These are phyloP conservation scores for Xylaria sp. DNA, from an alignment of 2,329 filamentous ascomycete species.

Conservation along the genomic window DNA sequence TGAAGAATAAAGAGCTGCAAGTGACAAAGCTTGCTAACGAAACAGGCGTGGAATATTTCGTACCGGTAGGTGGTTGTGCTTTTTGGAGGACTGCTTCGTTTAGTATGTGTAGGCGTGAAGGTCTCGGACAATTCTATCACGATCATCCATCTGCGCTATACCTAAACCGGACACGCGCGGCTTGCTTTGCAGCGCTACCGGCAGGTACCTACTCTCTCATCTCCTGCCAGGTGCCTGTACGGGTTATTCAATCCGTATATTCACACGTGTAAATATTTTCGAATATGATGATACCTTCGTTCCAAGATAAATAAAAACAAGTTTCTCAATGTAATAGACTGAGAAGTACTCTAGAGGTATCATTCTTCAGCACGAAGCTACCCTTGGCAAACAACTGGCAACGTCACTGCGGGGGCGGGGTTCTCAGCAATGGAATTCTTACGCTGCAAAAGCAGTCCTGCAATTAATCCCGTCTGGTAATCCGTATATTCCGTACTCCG, in stretches of 20 bases:
- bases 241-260: too few species aligned
- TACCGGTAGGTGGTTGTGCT: too few species aligned
- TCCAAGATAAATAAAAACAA: too few species aligned
- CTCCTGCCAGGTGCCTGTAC: not conserved
- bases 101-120: not conserved
- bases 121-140: not conserved
- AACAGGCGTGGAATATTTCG: too few species aligned
- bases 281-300: too few species aligned
- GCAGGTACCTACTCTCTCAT: not conserved
- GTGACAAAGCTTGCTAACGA: not conserved
- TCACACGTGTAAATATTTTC: too few species aligned
- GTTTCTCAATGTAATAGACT: not conserved
- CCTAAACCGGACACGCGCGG: not conserved
- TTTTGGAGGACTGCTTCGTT: not conserved
- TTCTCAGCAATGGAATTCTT: constrained; percentile 1
- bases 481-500: too few species aligned
- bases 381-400: not conserved
- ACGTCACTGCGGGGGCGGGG: constrained; percentile 21
- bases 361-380: not conserved
- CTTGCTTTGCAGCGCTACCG: not conserved
- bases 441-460: not conserved
- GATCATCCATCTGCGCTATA: not conserved
- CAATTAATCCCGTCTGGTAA: not conserved
- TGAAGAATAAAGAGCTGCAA: constrained; percentile 1
- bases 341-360: too few species aligned